These are phyloP conservation scores for Fusarium sp. DNA, from an alignment of 2,329 filamentous ascomycete genomes.

Conservation along the genomic window DNA sequence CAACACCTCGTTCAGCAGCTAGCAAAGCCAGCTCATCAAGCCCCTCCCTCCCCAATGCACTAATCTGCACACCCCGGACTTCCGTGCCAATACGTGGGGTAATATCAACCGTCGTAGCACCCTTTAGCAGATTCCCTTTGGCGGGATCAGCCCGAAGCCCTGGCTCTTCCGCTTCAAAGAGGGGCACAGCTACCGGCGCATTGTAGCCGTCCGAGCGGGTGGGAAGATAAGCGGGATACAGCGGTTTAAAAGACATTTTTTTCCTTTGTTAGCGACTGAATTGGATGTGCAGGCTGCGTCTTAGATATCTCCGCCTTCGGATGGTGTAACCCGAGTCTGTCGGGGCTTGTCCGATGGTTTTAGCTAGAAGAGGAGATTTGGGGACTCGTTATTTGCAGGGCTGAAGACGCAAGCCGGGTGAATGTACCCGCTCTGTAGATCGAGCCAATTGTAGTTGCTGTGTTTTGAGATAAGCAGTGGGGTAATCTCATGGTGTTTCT, in stretches of 20 bases:
- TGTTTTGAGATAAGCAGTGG: background rate
- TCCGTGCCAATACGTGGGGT: constrained; percentile 46
- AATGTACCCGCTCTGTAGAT: background rate
- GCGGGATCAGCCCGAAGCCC: constrained; percentile 45
- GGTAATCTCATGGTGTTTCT: background rate
- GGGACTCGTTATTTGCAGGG: constrained; percentile 29
- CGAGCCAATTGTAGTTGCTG: background rate
- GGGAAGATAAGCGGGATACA: constrained; percentile 49
- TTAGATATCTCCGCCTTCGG: constrained; percentile 21
- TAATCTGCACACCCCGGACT: constrained; percentile 46
- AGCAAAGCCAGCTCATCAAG: constrained; percentile 47
- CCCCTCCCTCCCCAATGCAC: constrained; percentile 34
- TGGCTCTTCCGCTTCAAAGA: constrained; percentile 47
- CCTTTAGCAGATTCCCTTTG: constrained; percentile 37
- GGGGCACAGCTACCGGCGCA: constrained; percentile 37
- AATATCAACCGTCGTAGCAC: constrained; percentile 34
- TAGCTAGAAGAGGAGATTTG: constrained; percentile 6
- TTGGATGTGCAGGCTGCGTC: background rate
- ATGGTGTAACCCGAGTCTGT: background rate
- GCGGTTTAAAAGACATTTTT: constrained; percentile 33
- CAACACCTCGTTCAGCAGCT: constrained; percentile 46
- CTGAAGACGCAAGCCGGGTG: constrained; percentile 8
- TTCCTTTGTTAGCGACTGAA: too few species aligned
- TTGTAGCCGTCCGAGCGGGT: constrained; percentile 47
- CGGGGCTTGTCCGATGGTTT: constrained; percentile 24